Evolutionary conservation across 2,329 filamentous ascomycete species (phyloP), one percentile per base, ranked within the genome.

Genomic region (Trichoderma lentiforme): DNA sequence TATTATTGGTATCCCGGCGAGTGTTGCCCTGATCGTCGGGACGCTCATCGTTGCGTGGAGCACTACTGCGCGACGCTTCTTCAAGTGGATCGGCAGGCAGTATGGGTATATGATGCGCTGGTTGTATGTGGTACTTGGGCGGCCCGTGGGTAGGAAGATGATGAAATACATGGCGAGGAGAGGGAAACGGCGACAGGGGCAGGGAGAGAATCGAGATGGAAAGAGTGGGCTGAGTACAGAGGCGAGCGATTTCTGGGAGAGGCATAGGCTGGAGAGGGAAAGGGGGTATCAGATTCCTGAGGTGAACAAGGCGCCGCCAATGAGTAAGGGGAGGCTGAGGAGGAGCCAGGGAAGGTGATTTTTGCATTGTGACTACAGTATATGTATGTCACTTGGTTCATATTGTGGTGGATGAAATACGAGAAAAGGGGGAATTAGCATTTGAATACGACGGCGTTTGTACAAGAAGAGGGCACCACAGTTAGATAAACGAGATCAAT

Each of bases 41-140:
- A 86, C 88, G 1, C 83, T 91, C 2, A 75, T 90, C 0, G 81
- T 86, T 1, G 89, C 89, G 0, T 91, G 89, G 79, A 90, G 84
- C 76, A 84, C 81, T 24, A 83, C 81, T 6, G 83, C 83, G 2
- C 82, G 83, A 12, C 74, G 74, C 2, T 70, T 82, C 6, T 75
- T 81, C 30, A 75, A 78, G 12, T 77, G 75, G 72, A n/a, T 78
- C 12, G 74, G 74, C 11, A 70, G 72, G 0, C 14, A 62, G 3
- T 76, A 77, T 30, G 70, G 73, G 3, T 36, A 57, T 1, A 21
- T 57, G 5, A 68, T 73, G 63, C 72, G 72, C 3, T 76, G 78
- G 74, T 3, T 77, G 14, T 79, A 78, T 74, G 68, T 62, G 8
- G 64, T 71, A 1, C 1, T 78, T 1, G 78, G 77, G 53, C 74